Base-by-base conservation (phyloP, 1,139 yeast species). In the Scheffersomyces quercinus region DNA sequence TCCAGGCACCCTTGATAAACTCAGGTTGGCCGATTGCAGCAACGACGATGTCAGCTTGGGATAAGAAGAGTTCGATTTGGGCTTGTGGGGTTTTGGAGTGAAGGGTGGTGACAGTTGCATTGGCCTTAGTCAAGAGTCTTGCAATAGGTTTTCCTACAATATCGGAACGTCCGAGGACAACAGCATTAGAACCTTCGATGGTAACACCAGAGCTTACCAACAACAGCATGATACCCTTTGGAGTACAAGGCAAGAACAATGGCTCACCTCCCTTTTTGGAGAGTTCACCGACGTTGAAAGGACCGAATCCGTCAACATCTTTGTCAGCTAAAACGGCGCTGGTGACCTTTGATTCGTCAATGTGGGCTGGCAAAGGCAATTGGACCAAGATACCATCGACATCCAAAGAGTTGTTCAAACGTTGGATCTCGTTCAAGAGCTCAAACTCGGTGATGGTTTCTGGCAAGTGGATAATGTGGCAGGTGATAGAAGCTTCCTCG, bases 291-390 rank as follows among this genome's bases (percentile, higher is more conserved):
- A 88, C 86, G 66, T 93, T 95, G 64, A 67, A 78, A 38, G 95
- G 86, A 41, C 95, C 96, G 60, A 93, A 93, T 1, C 99, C 99
- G 62, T 93, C 99, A 39, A 95, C 97, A 59, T 93, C 99, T 71
- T 93, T 93, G 44, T 76, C 78, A 14, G 90, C 79, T 37, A 74
- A 65, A 28, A 93, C 97, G 15, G 91, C 81, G 52, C 81, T 79
- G 41, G 97, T 91, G 54, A 93, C 76, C 55, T 73, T 77, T 47
- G 83, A 77, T 67, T 91, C 98, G 62, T 88, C 81, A 52, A 93
- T 75, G 57, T 88, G 95, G 9, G 67, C 67, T 20, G 99, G 99
- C 44, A 93, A 70, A 4, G 99, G 99, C 58, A 93, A 77, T 69
- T 93, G 99, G 42, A 93, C 88, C 52, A 93, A 75, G 43, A 95